A percentile compares a stretch with the other conserved stretches of the same genome.
phyloP scores from a whole-genome alignment of 345 rosid species.

The Rhodamnia rubescens region DNA sequence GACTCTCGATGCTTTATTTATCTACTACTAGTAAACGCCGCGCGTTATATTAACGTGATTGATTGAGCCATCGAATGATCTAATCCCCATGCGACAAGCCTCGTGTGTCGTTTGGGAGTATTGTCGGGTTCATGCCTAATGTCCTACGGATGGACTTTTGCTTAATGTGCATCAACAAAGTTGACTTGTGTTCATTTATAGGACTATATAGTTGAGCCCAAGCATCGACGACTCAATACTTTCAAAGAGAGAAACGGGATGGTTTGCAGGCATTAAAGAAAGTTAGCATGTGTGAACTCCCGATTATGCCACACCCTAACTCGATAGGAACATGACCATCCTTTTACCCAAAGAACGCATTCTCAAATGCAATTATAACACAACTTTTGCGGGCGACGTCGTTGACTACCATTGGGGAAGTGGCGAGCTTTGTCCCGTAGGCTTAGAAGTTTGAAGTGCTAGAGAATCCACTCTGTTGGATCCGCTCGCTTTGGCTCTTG shows the following conservation, averaged over 20 bases:
- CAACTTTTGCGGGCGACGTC: too few species aligned
- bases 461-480: too few species aligned
- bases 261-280: background rate
- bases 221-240: background rate
- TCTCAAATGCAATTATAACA: too few species aligned
- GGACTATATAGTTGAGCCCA: background rate
- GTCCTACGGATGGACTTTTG: background rate
- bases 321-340: too few species aligned
- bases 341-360: too few species aligned
- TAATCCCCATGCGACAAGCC: background rate
- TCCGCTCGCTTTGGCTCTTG: too few species aligned
- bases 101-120: rapidly evolving
- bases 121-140: too few species aligned
- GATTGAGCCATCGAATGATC: background rate
- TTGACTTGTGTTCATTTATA: background rate
- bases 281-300: background rate
- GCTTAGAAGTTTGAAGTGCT: too few species aligned
- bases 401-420: too few species aligned
- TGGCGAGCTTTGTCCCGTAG: too few species aligned
- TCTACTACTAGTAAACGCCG: rapidly evolving
- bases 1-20: background rate
- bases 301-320: background rate
- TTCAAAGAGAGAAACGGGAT: too few species aligned
- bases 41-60: background rate
- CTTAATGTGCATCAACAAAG: background rate